Evolutionary conservation across 2,329 filamentous ascomycete genomes (phyloP).

Genomic region (Penicillium sp.): DNA sequence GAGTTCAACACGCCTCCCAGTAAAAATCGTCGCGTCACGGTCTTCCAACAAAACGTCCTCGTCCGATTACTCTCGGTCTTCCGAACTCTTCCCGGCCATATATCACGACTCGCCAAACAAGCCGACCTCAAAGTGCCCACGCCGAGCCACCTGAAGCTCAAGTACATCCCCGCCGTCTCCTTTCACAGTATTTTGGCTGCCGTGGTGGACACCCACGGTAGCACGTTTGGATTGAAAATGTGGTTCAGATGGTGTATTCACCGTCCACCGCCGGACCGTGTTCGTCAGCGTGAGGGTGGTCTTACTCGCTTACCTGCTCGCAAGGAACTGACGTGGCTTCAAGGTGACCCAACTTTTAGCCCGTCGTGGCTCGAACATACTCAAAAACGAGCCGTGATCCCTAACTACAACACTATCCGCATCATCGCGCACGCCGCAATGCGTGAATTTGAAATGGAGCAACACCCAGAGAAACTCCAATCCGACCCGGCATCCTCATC

Average conservation of each 20-base stretch:
- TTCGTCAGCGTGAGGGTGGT: slow-evolving; percentile 24
- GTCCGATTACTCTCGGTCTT: slow-evolving; percentile 28
- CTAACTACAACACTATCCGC: slow-evolving; percentile 32
- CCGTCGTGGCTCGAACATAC: slow-evolving; percentile 18
- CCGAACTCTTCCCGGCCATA: slow-evolving; percentile 26
- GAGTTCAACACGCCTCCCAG: slow-evolving; percentile 25
- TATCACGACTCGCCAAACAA: slow-evolving; percentile 24
- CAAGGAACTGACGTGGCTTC: slow-evolving; percentile 17
- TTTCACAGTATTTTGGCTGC: slow-evolving; percentile 52
- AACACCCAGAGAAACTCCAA: background rate
- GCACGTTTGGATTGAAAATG: slow-evolving; percentile 42
- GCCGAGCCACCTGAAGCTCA: slow-evolving; percentile 15
- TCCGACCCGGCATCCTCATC: background rate
- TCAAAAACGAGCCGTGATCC: slow-evolving; percentile 25
- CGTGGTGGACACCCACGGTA: slow-evolving; percentile 48
- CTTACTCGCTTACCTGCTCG: slow-evolving; percentile 21
- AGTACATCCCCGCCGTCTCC: slow-evolving; percentile 31
- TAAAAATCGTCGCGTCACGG: slow-evolving; percentile 10
- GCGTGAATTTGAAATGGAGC: slow-evolving; percentile 20
- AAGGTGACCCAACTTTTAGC: slow-evolving; percentile 25
- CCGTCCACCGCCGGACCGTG: slow-evolving; percentile 14
- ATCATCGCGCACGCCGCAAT: slow-evolving; percentile 33
- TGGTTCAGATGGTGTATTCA: slow-evolving; percentile 45
- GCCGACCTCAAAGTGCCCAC: slow-evolving; percentile 11
- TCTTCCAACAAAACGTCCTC: slow-evolving; percentile 27